Evolutionary conservation across 2,329 filamentous ascomycete genomes (phyloP).

Genomic region (Pseudogymnoascus pannorum): DNA sequence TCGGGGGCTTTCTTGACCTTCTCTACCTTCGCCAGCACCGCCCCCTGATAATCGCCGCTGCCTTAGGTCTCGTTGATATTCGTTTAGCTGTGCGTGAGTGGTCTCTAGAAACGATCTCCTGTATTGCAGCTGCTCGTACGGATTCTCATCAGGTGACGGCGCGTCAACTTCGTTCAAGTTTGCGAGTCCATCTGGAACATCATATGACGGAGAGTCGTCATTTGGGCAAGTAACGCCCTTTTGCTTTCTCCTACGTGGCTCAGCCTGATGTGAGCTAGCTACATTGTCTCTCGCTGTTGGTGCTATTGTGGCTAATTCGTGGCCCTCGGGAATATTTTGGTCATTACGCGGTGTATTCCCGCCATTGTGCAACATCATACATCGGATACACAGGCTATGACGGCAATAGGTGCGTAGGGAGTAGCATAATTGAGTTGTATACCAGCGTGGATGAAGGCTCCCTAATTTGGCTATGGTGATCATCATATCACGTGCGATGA

Average conservation of each 20-base stretch:
- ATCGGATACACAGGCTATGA: not conserved
- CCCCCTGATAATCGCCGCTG: not conserved
- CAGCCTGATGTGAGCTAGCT: not conserved
- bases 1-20: not conserved
- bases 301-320: not conserved
- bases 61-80: not conserved
- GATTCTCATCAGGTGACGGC: slow-evolving; percentile 13
- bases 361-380: not conserved
- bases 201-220: slow-evolving; percentile 7
- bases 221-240: not conserved
- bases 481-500: not conserved
- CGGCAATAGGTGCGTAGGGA: not conserved
- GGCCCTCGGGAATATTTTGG: not conserved
- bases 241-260: not conserved
- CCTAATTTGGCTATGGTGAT: not conserved
- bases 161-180: slow-evolving; percentile 14
- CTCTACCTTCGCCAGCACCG: not conserved
- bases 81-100: slow-evolving; percentile 9
- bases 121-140: slow-evolving; percentile 13
- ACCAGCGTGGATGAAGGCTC: not conserved
- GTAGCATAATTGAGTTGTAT: not conserved
- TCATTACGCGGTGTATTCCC: not conserved
- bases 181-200: slow-evolving; percentile 11
- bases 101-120: slow-evolving; percentile 12
- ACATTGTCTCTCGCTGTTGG: not conserved